A percentile compares a stretch with the other conserved stretches of the same genome.
These are phyloP conservation scores for Tylopilus subfusipes DNA, from an alignment of 768 basidiomycete genomes.

Conservation along the genomic window DNA sequence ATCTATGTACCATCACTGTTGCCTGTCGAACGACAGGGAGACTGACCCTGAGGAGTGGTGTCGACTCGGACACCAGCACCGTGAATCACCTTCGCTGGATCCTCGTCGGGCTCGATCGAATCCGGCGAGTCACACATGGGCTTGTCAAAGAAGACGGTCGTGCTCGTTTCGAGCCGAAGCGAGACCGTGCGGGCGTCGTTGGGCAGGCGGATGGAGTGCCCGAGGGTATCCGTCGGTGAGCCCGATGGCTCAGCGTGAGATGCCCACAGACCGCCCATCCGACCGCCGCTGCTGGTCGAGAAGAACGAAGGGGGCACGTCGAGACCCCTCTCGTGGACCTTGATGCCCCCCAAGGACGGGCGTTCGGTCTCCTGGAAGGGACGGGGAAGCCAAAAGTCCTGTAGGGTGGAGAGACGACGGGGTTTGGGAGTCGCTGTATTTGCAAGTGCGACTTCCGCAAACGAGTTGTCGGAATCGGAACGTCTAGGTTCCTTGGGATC, in stretches of 20 bases:
- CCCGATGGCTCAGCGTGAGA: background rate
- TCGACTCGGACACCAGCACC: background rate
- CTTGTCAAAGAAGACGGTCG: slow-evolving; percentile 3
- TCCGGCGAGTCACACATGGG: slow-evolving; percentile 26
- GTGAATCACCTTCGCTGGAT: background rate
- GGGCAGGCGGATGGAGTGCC: background rate
- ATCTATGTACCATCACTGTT: background rate
- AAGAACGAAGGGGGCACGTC: slow-evolving; percentile 11
- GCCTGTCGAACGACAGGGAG: background rate
- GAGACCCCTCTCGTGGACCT: slow-evolving; percentile 18
- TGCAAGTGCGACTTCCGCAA: slow-evolving; percentile 21
- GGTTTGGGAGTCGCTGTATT: background rate
- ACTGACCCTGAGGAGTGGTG: background rate
- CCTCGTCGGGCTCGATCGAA: slow-evolving; percentile 4
- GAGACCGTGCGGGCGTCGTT: background rate
- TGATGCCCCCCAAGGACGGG: background rate
- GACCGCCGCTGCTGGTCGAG: background rate
- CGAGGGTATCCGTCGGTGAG: background rate
- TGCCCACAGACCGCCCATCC: background rate
- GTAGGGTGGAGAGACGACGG: slow-evolving; percentile 14
- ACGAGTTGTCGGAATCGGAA: slow-evolving; percentile 12
- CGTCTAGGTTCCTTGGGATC: slow-evolving; percentile 1
- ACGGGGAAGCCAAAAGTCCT: slow-evolving; percentile 16
- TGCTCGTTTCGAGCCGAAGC: background rate
- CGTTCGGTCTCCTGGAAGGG: slow-evolving; percentile 17